Base-by-base conservation (phyloP, 2,329 filamentous ascomycete species). In the Calycina marina region DNA sequence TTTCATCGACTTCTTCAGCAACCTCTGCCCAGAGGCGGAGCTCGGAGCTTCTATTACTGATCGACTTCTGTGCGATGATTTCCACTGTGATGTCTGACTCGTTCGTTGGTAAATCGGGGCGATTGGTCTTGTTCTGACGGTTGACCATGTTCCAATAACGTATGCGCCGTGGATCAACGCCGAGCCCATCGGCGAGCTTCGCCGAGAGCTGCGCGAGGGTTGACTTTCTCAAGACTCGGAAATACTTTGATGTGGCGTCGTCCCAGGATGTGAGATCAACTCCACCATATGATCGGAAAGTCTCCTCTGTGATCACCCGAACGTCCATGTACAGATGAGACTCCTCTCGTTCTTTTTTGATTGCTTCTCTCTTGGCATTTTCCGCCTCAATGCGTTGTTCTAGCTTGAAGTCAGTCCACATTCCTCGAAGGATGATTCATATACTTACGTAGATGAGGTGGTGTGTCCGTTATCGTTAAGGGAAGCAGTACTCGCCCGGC, bases 71-170 rank as follows among this genome's bases (percentile, higher is more conserved):
- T 34, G 71, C 65, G 2, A 73, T 74, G 41, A 94, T 85, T 44
- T 86, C 81, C 10, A 90, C 62, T 0, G 76, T 86, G 53, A 83
- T 78, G 4, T 77, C 67, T 2, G 73, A 59, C 49, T 93, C 85
- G 52, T 72, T 71, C 30, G 98, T 74, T 0, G 85, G 82, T 37
- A 83, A 77, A 51, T 98, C 90, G 0, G 92, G 90, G 12, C 90
- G 74, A 22, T 84, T 78, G 0, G 90, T 98, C 57, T 93, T 94
- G 54, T 98, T 98, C 55, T 98, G 90, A 8, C 90, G 78, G 52
- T 94, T 96, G 1, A 98, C 90, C 86, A 98, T 94, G 34, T 84
- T 73, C 92, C 90, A 98, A 12, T 93, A 69, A 14, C 90, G 73
- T 14, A 96, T 59, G 39, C 72, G 69, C 35, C 73, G 72, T 1